phyloP scores from a whole-genome alignment of 805 yeast genomes.

The Starmerella gropengiesseri region DNA sequence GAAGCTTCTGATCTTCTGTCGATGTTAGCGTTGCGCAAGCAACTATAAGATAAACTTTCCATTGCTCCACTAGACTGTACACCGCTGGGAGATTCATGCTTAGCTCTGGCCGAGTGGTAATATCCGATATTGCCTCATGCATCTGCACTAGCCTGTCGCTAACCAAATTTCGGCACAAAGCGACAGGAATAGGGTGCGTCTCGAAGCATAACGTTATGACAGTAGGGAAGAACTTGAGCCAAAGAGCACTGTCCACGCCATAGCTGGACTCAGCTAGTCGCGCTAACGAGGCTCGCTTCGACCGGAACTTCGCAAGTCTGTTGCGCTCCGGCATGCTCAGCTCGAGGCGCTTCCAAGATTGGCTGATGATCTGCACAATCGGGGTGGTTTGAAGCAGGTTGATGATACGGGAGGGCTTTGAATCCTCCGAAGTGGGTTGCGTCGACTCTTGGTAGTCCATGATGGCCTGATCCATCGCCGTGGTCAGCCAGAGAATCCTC shows the following conservation, averaged over 20 bases:
- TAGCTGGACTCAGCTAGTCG: conserved; percentile 80
- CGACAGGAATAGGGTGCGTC: conserved; percentile 84
- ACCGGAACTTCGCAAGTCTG: conserved; percentile 50
- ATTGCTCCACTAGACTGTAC: conserved; percentile 55
- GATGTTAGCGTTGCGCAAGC: conserved; percentile 88
- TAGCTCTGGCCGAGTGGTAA: conserved; percentile 23
- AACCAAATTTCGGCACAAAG: conserved; percentile 80
- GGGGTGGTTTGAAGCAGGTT: conserved; percentile 66
- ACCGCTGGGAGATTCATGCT: conserved; percentile 17
- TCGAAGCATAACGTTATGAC: conserved; percentile 61
- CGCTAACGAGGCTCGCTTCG: conserved; percentile 54
- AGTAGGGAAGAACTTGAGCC: conserved; percentile 82
- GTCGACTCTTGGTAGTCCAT: conserved; percentile 37
- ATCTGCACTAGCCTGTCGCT: conserved; percentile 82
- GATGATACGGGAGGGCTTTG: conserved; percentile 33
- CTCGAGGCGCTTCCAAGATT: conserved; percentile 37
- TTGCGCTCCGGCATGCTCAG: conserved; percentile 62
- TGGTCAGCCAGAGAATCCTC: conserved; percentile 60
- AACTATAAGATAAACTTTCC: conserved; percentile 80
- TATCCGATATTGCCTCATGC: conserved; percentile 31
- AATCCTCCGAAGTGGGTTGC: conserved; percentile 13
- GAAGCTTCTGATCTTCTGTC: conserved; percentile 73
- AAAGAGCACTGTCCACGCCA: conserved; percentile 92
- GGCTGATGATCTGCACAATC: conserved; percentile 49
- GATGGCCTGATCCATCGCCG: conserved; percentile 79